Evolutionary conservation across 2,329 filamentous ascomycete species (phyloP).

Genomic region (Albifimbria verrucaria): DNA sequence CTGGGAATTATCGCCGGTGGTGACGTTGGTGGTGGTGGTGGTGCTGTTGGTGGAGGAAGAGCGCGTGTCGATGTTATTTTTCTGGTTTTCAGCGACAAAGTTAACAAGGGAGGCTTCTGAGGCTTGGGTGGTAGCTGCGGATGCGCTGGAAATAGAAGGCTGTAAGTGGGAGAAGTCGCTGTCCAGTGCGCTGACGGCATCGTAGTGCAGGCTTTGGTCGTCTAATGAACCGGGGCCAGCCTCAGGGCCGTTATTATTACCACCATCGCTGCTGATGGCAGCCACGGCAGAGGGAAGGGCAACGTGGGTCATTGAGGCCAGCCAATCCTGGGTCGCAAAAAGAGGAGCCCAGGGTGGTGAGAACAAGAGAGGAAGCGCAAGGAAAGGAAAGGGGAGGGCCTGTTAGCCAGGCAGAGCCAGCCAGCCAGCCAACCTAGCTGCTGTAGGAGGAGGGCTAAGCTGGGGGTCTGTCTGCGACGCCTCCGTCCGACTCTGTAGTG

Average conservation of each 20-base stretch:
- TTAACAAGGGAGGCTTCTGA: neutral
- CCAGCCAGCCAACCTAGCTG: too few relatives aligned
- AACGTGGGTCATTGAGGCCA: neutral
- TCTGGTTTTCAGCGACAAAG: neutral
- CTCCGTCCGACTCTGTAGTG: too few relatives aligned
- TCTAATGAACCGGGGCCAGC: neutral
- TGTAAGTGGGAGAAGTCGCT: neutral
- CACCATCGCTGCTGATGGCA: slow-evolving; percentile 7
- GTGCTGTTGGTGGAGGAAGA: neutral
- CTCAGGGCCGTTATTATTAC: neutral
- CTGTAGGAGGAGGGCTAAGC: too few relatives aligned
- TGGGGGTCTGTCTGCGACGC: too few relatives aligned
- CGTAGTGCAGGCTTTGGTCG: neutral
- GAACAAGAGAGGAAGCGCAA: too few relatives aligned
- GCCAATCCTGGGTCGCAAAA: too few relatives aligned
- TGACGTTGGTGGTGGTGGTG: slow-evolving; percentile 3
- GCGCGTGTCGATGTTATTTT: neutral
- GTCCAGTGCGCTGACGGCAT: slow-evolving; percentile 1
- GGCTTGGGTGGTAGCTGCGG: neutral
- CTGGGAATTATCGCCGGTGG: neutral
- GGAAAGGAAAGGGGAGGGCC: too few relatives aligned
- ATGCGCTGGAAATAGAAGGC: neutral
- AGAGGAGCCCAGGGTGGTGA: too few relatives aligned
- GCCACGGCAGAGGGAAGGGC: slow-evolving; percentile 6
- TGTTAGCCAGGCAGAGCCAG: too few relatives aligned